Evolutionary conservation across 2,329 filamentous ascomycete genomes (phyloP), one percentile per base, ranked within the genome.

Genomic region (Stagonosporopsis chrysanthemi): DNA sequence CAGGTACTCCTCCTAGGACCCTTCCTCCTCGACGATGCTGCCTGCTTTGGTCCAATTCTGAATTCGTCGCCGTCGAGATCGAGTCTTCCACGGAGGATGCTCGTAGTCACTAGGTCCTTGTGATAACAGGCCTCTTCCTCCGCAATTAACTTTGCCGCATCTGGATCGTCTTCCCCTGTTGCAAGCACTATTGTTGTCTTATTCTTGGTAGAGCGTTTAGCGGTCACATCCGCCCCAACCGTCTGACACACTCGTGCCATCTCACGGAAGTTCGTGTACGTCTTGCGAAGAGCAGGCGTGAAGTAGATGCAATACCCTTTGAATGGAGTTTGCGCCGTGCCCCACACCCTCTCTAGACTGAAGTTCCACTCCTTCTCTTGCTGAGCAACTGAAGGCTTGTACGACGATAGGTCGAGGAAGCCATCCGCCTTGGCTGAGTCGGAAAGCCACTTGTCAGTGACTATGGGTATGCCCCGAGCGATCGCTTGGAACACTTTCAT

Each of bases 261-360:
- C n/a, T 78, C 75, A 1, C 62, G 52, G 58, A 78, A 81, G 3
- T 26, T 60, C 55, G 31, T 45, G 55, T 75, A 73, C 4, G 68
- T 64, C 19, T 65, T 67, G 35, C 73, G 73, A 15, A 80, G 68
- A 2, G 73, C 66, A 9, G 73, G 73, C 0, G 82, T 83, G 67
- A 83, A 78, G 63, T 81, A 84, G 24, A 84, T 72, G 6, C 75
- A 79, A 61, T 79, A 81, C 56, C 79, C 79, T 1, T 73, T 56
- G 66, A 86, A 85, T 52, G 80, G 59, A 8, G 50, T 79, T 40
- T 75, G 71, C 2, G 79, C 71, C 33, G 72, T 62, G 5, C 61
- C 56, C 24, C 70, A 72, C 9, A 79, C 59, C 1, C 71, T 63
- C 0, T 58, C 52, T 4, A 81, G 63, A 22, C 67, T 73, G 43